Conservation (phyloP, 208 protist species). For the Trypanosoma boissoni region DNA sequence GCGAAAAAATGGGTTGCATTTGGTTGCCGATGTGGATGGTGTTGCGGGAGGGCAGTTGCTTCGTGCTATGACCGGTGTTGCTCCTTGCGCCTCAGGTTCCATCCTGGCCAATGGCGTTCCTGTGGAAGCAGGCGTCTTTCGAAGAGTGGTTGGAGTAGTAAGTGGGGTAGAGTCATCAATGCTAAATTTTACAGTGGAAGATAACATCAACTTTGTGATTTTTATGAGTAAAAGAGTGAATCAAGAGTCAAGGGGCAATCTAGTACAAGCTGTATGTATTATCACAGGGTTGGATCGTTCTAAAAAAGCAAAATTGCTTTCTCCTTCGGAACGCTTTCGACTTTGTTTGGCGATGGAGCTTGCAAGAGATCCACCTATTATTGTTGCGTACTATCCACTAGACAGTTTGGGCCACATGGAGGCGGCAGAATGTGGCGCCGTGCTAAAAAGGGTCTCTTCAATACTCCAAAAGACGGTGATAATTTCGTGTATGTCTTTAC, state of each 20-base stretch:
- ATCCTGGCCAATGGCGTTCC: conserved; percentile 31
- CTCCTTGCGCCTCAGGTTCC: conserved; percentile 24
- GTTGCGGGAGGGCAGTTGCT: conserved; percentile 28
- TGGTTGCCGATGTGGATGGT: conserved; percentile 40
- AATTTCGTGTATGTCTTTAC: conserved; percentile 34
- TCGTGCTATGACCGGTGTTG: conserved; percentile 30
- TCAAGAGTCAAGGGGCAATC: conserved; percentile 28
- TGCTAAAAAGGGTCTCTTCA: conserved; percentile 34
- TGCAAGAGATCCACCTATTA: conserved; percentile 46
- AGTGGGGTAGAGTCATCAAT: conserved; percentile 22
- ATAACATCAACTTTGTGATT: conserved; percentile 55
- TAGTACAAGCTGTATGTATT: conserved; percentile 31
- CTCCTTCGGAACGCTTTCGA: conserved; percentile 35
- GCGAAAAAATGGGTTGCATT: conserved; percentile 32
- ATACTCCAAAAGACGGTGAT: conserved; percentile 55
- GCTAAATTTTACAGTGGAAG: conserved; percentile 42
- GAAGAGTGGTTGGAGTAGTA: conserved; percentile 28
- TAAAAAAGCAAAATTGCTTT: conserved; percentile 30
- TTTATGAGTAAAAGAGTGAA: conserved; percentile 39
- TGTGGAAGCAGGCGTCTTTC: conserved; percentile 25
- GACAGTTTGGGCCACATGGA: conserved; percentile 25
- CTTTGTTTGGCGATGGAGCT: conserved; percentile 63
- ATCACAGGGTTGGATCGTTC: conserved; percentile 39
- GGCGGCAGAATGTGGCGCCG: conserved; percentile 22
- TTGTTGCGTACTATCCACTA: conserved; percentile 44